A percentile compares a stretch with the other conserved stretches of the same genome.
These are phyloP conservation scores for Heterobasidion occidentale DNA, from an alignment of 1,284 basidiomycete genomes.

Conservation along the genomic window DNA sequence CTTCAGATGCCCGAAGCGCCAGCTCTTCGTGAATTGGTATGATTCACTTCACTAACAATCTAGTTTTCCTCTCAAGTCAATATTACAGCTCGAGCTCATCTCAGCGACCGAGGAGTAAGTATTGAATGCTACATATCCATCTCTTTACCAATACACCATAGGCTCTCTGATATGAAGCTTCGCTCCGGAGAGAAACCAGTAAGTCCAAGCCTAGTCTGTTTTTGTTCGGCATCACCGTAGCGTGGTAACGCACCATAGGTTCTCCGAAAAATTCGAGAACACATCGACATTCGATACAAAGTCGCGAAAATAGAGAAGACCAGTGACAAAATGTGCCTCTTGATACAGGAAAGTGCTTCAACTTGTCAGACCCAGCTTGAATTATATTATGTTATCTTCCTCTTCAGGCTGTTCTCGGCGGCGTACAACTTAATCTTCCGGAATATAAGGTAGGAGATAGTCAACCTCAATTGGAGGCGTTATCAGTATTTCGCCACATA, in stretches of 20 bases:
- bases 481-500: conserved; percentile 60
- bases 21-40: conserved; percentile 57
- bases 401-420: conserved; percentile 64
- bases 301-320: conserved; percentile 60
- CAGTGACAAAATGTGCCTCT: conserved; percentile 62
- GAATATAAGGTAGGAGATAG: conserved; percentile 66
- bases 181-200: conserved; percentile 68
- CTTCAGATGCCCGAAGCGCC: conserved; percentile 47
- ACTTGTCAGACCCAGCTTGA: not conserved
- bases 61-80: not conserved
- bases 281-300: conserved; percentile 67
- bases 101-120: conserved; percentile 56
- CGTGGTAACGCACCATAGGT: conserved; percentile 28
- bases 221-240: not conserved
- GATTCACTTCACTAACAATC: conserved; percentile 13
- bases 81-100: not conserved
- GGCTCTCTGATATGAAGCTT: conserved; percentile 58
- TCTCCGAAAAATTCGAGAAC: conserved; percentile 57
- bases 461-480: conserved; percentile 62
- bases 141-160: conserved; percentile 18
- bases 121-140: not conserved
- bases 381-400: not conserved
- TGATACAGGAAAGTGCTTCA: conserved; percentile 51
- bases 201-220: conserved; percentile 5
- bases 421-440: conserved; percentile 54